Conservation (phyloP, 169 alveolate genomes). For the Plasmodium sp. region DNA sequence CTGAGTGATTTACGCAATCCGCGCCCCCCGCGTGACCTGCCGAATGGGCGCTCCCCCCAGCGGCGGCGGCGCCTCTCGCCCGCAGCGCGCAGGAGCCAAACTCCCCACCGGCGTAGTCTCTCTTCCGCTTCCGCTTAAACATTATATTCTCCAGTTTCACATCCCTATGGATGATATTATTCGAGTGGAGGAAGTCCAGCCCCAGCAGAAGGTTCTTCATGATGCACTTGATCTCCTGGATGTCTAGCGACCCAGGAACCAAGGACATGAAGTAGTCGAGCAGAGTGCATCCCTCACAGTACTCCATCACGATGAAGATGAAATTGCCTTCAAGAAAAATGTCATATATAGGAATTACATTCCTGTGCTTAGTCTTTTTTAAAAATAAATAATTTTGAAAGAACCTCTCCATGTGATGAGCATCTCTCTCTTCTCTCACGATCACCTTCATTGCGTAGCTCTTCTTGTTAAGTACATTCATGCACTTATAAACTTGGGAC, state of each 20-base stretch:
- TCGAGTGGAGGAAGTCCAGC: conserved; percentile 79
- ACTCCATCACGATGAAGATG: conserved; percentile 42
- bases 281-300: conserved; percentile 59
- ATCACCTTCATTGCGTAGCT: conserved; percentile 64
- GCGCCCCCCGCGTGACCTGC: no score
- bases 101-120: neutral
- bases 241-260: conserved; percentile 74
- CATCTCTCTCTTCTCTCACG: conserved; percentile 7
- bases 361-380: conserved; percentile 31
- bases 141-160: conserved; percentile 79
- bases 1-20: neutral
- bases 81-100: conserved; percentile 7
- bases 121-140: conserved; percentile 37
- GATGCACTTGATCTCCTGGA: conserved; percentile 65
- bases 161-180: conserved; percentile 74
- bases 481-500: conserved; percentile 71
- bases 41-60: neutral
- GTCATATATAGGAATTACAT: conserved; percentile 65
- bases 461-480: conserved; percentile 29
- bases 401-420: neutral
- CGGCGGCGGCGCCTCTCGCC: neutral
- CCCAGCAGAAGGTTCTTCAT: conserved; percentile 77
- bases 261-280: conserved; percentile 62
- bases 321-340: conserved; percentile 18
- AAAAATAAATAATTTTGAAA: conserved; percentile 37